Percentiles rank a stretch among this genome's conserved stretches.
phyloP scores from a whole-genome alignment of 768 basidiomycete genomes.

The Leccinum obscurum region DNA sequence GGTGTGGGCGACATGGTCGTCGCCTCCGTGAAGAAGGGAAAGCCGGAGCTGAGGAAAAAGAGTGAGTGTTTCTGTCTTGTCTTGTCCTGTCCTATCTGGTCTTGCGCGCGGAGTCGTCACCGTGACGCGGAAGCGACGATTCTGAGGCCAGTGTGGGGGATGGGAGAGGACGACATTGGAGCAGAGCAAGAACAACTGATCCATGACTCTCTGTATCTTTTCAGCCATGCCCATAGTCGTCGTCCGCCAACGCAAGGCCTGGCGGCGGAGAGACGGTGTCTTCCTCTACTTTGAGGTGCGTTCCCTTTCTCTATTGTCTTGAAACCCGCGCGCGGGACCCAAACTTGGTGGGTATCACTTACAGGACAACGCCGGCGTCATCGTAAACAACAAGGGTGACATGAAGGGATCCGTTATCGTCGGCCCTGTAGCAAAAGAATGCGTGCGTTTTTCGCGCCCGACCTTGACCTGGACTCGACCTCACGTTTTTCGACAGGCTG shows the following conservation, averaged over 20 bases:
- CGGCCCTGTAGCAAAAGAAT: slow-evolving; percentile 99
- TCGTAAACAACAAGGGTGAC: slow-evolving; percentile 98
- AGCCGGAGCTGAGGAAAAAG: slow-evolving; percentile 99
- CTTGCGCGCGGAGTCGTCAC: neutral
- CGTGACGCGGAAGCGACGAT: neutral
- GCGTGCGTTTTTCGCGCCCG: slow-evolving; percentile 53
- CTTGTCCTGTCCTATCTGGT: neutral
- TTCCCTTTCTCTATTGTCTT: neutral
- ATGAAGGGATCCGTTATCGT: slow-evolving; percentile 99
- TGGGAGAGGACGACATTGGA: neutral
- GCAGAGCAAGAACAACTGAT: neutral
- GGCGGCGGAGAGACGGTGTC: slow-evolving; percentile 97
- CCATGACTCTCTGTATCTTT: slow-evolving; percentile 8
- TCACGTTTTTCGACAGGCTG: slow-evolving; percentile 55
- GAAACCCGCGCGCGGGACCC: neutral
- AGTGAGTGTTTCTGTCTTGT: slow-evolving; percentile 55
- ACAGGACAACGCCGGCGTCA: slow-evolving; percentile 93
- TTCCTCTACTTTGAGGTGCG: slow-evolving; percentile 96
- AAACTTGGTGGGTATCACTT: neutral
- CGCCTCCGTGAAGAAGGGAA: slow-evolving; percentile 99
- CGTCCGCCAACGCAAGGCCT: slow-evolving; percentile 96
- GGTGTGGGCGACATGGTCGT: slow-evolving; percentile 96
- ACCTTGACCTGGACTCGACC: neutral
- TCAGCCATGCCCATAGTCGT: slow-evolving; percentile 96
- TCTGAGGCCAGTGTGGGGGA: neutral